Percentiles rank a stretch among this genome's conserved stretches.
Conservation (phyloP, 768 basidiomycete species). For the Pleurotus ostreatus region DNA sequence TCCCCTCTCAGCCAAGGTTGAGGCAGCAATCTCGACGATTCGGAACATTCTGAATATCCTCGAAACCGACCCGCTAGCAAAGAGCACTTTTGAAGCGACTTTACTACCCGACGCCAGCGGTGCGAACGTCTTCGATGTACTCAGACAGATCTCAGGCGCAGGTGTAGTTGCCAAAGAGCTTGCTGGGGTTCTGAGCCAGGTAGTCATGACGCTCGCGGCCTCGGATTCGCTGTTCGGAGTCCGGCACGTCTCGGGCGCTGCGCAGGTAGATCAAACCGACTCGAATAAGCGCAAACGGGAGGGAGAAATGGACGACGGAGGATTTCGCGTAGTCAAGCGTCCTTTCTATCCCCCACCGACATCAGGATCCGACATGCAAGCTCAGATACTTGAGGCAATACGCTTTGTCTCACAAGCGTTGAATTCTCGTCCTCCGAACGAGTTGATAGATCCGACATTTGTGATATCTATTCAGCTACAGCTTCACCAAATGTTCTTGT, state of each 20-base stretch:
- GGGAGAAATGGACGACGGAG: conserved; percentile 35
- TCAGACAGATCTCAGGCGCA: conserved; percentile 44
- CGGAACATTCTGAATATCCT: conserved; percentile 56
- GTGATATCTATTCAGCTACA: conserved; percentile 70
- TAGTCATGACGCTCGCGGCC: conserved; percentile 61
- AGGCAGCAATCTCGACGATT: conserved; percentile 63
- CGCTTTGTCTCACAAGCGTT: conserved; percentile 52
- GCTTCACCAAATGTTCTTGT: conserved; percentile 75
- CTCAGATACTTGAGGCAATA: conserved; percentile 59
- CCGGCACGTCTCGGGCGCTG: conserved; percentile 48
- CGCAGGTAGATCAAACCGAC: conserved; percentile 57
- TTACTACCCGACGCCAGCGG: conserved; percentile 43
- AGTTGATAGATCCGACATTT: conserved; percentile 49
- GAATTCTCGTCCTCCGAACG: conserved; percentile 29
- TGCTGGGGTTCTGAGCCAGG: conserved; percentile 54
- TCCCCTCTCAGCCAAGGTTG: conserved; percentile 38
- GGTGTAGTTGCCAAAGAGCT: conserved; percentile 48
- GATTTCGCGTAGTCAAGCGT: conserved; percentile 36
- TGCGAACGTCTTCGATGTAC: conserved; percentile 51
- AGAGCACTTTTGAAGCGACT: conserved; percentile 46
- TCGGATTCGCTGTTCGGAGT: conserved; percentile 64
- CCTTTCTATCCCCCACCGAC: conserved; percentile 29
- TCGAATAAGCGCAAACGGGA: conserved; percentile 77
- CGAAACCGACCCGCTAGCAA: conserved; percentile 53
- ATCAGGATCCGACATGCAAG: conserved; percentile 41